Evolutionary conservation across 2,329 filamentous ascomycete species (phyloP), one percentile per base, ranked within the genome.

Genomic region (Orbilia oligospora): DNA sequence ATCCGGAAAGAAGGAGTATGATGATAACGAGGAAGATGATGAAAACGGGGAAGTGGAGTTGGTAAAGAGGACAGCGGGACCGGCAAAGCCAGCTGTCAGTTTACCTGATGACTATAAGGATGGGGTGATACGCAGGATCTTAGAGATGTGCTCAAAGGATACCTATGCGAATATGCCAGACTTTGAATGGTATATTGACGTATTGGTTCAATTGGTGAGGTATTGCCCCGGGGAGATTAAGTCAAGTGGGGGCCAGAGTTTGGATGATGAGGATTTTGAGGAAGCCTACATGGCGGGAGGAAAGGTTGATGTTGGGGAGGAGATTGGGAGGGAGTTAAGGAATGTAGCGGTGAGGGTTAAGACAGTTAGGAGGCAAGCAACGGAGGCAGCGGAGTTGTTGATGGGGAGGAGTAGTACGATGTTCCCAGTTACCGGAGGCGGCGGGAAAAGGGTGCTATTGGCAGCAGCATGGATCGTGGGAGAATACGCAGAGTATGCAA

Each of bases 181-280:
- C 83, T 99, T 99, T 84, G 95, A 97, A 81, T 99, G 96, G 96
- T 98, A 98, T 84, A 92, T 98, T 81, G 93, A 96, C 81, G 90
- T 97, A 30, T 86, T 99, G 33, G 91, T 93, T 4, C 93, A 97
- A 83, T 88, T 99, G 14, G 90, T 97, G 48, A 90, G 91, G 83
- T 88, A 93, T 85, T 78, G 87, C 91, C 20, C 92, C 86, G 33
- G 84, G 83, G 72, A 80, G 75, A 53, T 67, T 69, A 30, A 24
- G 72, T 44, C 38, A 63, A 18, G 33, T 49, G 46, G 53, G 38
- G 22, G 71, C 36, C 81, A 80, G 64, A 46, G 68, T 33, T 44
- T 76, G 1, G 58, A 80, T 49, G 67, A 72, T 30, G 66, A 65
- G 18, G 61, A 68, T 58, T 66, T 70, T 18, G 78, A 80, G 36